Percentiles rank a stretch among this genome's conserved stretches.
Evolutionary conservation across 2,329 filamentous ascomycete species (phyloP).

Genomic region (Xylariaceae sp.): DNA sequence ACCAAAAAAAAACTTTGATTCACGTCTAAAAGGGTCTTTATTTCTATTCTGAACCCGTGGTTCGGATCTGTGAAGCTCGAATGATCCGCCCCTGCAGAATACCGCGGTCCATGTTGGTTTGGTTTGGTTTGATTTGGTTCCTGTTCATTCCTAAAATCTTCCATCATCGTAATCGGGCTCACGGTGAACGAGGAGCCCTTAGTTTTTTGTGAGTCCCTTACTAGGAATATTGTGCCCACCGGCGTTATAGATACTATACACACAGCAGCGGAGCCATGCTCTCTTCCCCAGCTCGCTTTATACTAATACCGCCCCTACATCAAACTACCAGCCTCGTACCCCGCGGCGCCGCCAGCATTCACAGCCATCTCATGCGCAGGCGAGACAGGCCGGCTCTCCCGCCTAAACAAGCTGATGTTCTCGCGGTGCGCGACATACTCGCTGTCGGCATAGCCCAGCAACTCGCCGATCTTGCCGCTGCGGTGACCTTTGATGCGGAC

Average conservation of each 20-base stretch:
- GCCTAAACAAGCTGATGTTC: conserved; percentile 70
- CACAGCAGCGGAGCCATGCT: background rate
- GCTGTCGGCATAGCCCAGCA: conserved; percentile 87
- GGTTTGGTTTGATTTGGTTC: background rate
- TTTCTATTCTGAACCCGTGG: background rate
- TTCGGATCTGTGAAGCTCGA: background rate
- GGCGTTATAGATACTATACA: background rate
- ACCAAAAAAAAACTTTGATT: conserved; percentile 14
- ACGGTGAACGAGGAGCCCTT: background rate
- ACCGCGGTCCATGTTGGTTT: background rate
- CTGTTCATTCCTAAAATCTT: background rate
- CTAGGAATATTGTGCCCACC: background rate
- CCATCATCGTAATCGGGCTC: background rate
- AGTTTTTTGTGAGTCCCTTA: background rate
- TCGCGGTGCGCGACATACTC: conserved; percentile 89
- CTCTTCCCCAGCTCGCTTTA: background rate
- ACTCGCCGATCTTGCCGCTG: conserved; percentile 71
- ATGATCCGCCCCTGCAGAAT: background rate
- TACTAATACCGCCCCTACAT: background rate
- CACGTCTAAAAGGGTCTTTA: conserved; percentile 3
- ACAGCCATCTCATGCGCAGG: conserved; percentile 33
- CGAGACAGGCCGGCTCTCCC: conserved; percentile 48
- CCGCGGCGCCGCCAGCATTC: conserved; percentile 20
- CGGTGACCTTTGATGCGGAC: conserved; percentile 74
- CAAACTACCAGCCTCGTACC: conserved; percentile 17